A percentile compares a stretch with the other conserved stretches of the same genome.
Evolutionary conservation across 306 rosid species (phyloP).

Genomic region (Potentilla sterilis): DNA sequence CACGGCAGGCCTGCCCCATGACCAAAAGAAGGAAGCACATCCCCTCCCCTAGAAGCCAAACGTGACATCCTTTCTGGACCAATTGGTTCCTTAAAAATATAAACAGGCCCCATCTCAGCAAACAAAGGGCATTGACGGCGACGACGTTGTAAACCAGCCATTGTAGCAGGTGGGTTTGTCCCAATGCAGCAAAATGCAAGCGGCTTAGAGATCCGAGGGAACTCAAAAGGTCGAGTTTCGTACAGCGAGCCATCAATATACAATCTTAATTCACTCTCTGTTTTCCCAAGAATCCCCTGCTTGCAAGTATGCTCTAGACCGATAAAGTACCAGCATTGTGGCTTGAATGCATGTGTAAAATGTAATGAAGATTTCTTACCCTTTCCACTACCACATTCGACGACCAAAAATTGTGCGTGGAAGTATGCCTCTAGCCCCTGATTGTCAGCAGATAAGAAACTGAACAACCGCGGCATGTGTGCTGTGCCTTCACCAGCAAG

Average conservation of each 20-base stretch:
- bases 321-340: conserved; percentile 97
- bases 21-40: conserved; percentile 86
- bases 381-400: conserved; percentile 88
- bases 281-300: conserved; percentile 78
- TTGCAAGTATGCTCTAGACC: conserved; percentile 88
- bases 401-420: conserved; percentile 96
- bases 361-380: conserved; percentile 91
- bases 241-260: conserved; percentile 85
- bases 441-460: conserved; percentile 95
- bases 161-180: conserved; percentile 98
- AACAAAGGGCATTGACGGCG: conserved; percentile 98
- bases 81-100: conserved; percentile 90
- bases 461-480: conserved; percentile 94
- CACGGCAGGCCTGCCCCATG: conserved; percentile 90
- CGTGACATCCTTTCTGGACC: conserved; percentile 88
- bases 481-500: conserved; percentile 98
- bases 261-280: conserved; percentile 81
- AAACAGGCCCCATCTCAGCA: conserved; percentile 99
- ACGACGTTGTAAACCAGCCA: conserved; percentile 99
- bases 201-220: conserved; percentile 89
- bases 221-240: conserved; percentile 90
- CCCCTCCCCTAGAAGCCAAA: conserved; percentile 93
- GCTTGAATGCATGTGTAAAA: conserved; percentile 95
- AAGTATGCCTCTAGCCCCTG: conserved; percentile 98
- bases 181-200: conserved; percentile 99